Percentiles rank a stretch among this genome's conserved stretches.
These are phyloP conservation scores for Alloascoidea hylecoeti DNA, from an alignment of 805 yeast genomes.

Conservation along the genomic window DNA sequence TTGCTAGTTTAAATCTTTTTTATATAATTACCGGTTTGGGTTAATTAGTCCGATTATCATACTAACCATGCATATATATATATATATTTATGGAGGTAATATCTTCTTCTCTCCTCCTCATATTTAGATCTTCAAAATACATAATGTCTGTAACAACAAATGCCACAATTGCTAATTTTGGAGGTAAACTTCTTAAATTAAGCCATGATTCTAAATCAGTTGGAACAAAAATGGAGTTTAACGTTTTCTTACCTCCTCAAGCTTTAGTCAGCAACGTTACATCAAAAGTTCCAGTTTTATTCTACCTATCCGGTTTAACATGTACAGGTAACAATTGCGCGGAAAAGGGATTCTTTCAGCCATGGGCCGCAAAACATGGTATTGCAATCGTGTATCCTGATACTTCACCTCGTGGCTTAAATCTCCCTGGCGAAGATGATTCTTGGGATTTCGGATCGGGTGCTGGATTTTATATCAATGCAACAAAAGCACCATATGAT, in stretches of 20 bases:
- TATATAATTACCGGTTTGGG: too few species aligned
- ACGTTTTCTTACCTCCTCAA: constrained; percentile 63
- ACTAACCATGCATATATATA: too few species aligned
- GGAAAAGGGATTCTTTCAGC: constrained; percentile 83
- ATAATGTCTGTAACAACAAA: constrained; percentile 35
- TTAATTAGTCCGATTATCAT: too few species aligned
- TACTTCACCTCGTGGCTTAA: constrained; percentile 87
- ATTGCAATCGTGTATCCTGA: constrained; percentile 90
- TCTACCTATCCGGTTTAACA: constrained; percentile 80
- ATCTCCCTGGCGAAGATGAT: constrained; percentile 67
- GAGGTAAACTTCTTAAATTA: constrained; percentile 65
- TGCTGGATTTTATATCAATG: constrained; percentile 89
- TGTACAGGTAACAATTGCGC: constrained; percentile 90
- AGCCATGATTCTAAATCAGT: constrained; percentile 57
- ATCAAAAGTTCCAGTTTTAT: constrained; percentile 48
- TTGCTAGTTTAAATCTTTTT: too few species aligned
- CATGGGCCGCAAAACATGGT: constrained; percentile 67
- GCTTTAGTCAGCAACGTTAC: constrained; percentile 16
- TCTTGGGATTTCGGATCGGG: constrained; percentile 87
- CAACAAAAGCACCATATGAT: constrained; percentile 59
- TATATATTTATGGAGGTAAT: too few species aligned
- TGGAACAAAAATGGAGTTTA: constrained; percentile 67
- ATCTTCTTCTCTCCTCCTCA: too few species aligned
- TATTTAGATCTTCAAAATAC: too few species aligned
- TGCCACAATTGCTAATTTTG: constrained; percentile 45